These are phyloP conservation scores for Solanum bulbocastanum DNA, from an alignment of 257 asterid species.

Conservation along the genomic window DNA sequence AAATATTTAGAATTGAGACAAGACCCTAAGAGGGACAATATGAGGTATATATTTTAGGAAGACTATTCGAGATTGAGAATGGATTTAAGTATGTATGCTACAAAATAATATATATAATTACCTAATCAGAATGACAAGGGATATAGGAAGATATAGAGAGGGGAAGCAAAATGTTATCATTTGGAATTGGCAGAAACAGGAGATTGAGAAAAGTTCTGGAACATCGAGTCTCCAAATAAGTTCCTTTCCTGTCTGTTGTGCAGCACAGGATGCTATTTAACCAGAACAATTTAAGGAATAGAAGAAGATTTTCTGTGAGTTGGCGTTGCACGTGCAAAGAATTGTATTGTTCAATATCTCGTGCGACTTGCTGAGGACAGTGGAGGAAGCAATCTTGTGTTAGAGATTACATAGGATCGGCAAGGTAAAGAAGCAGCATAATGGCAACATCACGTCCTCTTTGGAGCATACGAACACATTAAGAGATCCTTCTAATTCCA, in stretches of 20 bases:
- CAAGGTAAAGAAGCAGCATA: not conserved
- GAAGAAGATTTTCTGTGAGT: not conserved
- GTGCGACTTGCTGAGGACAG: not conserved
- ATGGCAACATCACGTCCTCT: not conserved
- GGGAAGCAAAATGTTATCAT: not conserved
- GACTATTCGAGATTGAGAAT: not conserved
- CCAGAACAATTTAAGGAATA: not conserved
- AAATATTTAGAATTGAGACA: not conserved
- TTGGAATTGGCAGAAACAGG: not conserved
- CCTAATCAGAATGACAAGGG: not conserved
- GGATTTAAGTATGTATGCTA: not conserved
- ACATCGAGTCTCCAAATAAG: not conserved
- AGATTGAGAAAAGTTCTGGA: not conserved
- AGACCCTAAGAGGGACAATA: not conserved
- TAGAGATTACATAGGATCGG: not conserved
- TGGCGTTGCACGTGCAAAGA: not conserved
- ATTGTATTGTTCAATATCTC: not conserved
- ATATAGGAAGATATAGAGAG: not conserved
- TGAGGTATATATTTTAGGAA: not conserved
- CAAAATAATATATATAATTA: not conserved
- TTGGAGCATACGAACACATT: not conserved
- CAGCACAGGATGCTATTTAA: not conserved
- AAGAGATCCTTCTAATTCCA: not conserved
- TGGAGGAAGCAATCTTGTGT: not conserved
- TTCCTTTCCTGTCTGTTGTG: not conserved